phyloP scores from a whole-genome alignment of 768 basidiomycete genomes.

The Naganishia antarctica region DNA sequence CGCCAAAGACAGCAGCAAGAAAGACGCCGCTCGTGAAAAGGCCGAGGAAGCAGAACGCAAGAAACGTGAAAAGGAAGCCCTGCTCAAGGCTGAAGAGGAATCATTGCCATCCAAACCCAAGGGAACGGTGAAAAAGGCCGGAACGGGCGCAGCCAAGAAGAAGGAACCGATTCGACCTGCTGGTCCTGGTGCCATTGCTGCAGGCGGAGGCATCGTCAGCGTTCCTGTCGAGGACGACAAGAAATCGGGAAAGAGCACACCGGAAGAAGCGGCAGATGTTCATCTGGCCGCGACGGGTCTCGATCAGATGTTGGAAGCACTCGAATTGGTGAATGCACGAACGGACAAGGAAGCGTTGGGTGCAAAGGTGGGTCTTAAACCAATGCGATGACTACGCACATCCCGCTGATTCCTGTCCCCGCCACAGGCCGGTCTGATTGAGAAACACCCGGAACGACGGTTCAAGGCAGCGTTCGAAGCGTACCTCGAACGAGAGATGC shows the following conservation, averaged over 20 bases:
- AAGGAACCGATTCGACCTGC: slow-evolving; percentile 58
- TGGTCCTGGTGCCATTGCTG: slow-evolving; percentile 77
- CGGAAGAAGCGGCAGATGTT: slow-evolving; percentile 51
- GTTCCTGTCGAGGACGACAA: slow-evolving; percentile 29
- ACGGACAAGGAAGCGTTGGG: slow-evolving; percentile 89
- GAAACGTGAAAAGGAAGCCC: slow-evolving; percentile 76
- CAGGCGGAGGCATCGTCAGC: slow-evolving; percentile 56
- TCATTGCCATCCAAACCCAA: slow-evolving; percentile 55
- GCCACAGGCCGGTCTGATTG: slow-evolving; percentile 65
- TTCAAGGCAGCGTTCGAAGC: slow-evolving; percentile 92
- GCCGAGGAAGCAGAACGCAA: slow-evolving; percentile 55
- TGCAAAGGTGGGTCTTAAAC: slow-evolving; percentile 52
- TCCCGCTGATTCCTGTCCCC: background rate
- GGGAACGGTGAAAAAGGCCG: slow-evolving; percentile 56
- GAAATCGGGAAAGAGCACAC: slow-evolving; percentile 27
- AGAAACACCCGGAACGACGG: slow-evolving; percentile 89
- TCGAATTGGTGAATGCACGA: slow-evolving; percentile 84
- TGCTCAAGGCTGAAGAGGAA: slow-evolving; percentile 85
- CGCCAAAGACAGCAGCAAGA: slow-evolving; percentile 42
- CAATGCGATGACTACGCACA: background rate
- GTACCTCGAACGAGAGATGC: slow-evolving; percentile 80
- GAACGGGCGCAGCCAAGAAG: slow-evolving; percentile 38
- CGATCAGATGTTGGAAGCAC: slow-evolving; percentile 80
- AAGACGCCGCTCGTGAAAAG: slow-evolving; percentile 43
- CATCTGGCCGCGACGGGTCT: slow-evolving; percentile 79